phyloP scores from a whole-genome alignment of 768 basidiomycete species.

The Auricularia cornea region DNA sequence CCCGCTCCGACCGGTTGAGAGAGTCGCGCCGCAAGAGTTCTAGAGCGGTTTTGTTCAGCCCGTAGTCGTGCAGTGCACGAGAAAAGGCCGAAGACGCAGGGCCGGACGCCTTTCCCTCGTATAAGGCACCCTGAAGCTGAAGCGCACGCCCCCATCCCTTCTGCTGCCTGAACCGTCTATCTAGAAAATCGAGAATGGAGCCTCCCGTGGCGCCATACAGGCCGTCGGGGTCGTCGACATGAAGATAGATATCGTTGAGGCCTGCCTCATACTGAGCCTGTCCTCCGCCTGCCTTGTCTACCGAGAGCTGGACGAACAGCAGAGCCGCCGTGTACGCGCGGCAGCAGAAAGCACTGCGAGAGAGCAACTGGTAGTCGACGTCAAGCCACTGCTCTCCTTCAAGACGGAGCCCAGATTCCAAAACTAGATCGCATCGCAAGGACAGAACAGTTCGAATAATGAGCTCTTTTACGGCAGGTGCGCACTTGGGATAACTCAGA shows the following conservation, averaged over 20 bases:
- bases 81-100: no score
- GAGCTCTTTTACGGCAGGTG: no score
- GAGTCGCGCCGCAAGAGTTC: constrained; percentile 39
- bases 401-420: no score
- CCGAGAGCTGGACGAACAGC: constrained; percentile 77
- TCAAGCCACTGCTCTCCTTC: constrained; percentile 74
- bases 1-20: no score
- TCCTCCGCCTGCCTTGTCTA: constrained; percentile 34
- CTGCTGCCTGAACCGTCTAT: constrained; percentile 87
- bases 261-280: constrained; percentile 47
- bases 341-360: constrained; percentile 62
- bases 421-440: no score
- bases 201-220: constrained; percentile 87
- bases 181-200: constrained; percentile 68
- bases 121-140: constrained; percentile 75
- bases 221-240: constrained; percentile 96
- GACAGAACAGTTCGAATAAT: no score
- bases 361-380: constrained; percentile 64
- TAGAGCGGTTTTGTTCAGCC: constrained; percentile 83
- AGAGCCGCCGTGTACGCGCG: constrained; percentile 86
- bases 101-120: constrained; percentile 60
- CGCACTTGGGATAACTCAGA: no score
- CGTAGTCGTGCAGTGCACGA: constrained; percentile 85
- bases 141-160: constrained; percentile 89
- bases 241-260: constrained; percentile 85